Percentiles rank a stretch among this genome's conserved stretches.
phyloP scores from a whole-genome alignment of 1,284 basidiomycete species.

The Xerocomus nothofagi region DNA sequence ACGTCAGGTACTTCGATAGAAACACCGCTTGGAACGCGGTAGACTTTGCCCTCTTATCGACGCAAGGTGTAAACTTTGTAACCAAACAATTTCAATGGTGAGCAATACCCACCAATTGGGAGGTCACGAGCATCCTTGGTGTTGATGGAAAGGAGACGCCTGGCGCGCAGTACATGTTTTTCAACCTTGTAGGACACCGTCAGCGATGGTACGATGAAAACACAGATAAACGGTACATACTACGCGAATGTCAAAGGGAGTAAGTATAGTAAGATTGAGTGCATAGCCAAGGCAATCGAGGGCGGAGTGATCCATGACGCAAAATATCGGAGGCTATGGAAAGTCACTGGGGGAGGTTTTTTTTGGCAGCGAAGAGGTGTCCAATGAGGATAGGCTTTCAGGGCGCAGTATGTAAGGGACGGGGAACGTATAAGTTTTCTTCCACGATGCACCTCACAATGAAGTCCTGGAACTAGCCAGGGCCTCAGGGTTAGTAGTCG shows the following conservation, averaged over 20 bases:
- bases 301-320: slow-evolving; percentile 2
- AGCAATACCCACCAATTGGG: not conserved
- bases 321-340: not conserved
- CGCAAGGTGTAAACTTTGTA: not conserved
- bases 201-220: not conserved
- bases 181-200: not conserved
- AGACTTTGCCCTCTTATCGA: not conserved
- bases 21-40: slow-evolving; percentile 1
- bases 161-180: not conserved
- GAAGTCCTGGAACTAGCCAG: no score
- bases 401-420: no score
- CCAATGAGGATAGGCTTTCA: no score
- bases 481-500: no score
- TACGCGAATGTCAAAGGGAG: slow-evolving; percentile 4
- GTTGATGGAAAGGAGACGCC: not conserved
- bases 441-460: no score
- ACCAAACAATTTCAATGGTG: not conserved
- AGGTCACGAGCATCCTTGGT: not conserved
- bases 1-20: not conserved
- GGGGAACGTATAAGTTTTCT: no score
- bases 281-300: slow-evolving; percentile 10
- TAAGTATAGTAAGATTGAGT: slow-evolving; percentile 3
- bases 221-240: not conserved
- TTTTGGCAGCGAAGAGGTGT: no score
- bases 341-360: not conserved